Base-by-base conservation (phyloP, 345 rosid species). In the Laguncularia racemosa region DNA sequence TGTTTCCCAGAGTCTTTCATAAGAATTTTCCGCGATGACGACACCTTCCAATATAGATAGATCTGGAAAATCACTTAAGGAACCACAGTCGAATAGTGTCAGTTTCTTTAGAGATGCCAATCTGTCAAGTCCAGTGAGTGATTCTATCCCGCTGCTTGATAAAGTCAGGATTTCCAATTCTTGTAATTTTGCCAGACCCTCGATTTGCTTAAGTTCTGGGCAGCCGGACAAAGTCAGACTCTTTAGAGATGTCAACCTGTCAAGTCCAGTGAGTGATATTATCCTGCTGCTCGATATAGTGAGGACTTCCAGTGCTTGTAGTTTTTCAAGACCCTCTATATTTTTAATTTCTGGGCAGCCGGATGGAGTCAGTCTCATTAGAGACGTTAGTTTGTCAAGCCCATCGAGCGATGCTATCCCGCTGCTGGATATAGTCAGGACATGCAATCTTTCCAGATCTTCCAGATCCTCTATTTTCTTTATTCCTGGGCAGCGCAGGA, bases 321-420 rank as follows among this genome's bases (percentile, higher is more conserved):
- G 40, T 33, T 33, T 33, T 33, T 33, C 40, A 3, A 33, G 40
- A 33, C 40, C 40, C 40, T 33, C 40, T 33, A 33, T 33, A 4
- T 33, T 33, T 5, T 6, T 9, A 33, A 33, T 33, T 33, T 33
- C 40, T 1, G 40, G 11, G 40, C 58, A 55, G n/a, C 33, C 17
- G 20, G 58, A 55, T 4, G 33, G 16, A 15, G 58, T 26, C 44
- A 55, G 43, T 26, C 58, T 55, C 43, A 18, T 55, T 55, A 55
- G 20, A 28, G 58, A 55, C 9, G 16, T 33, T 3, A 54, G 19
- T 44, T 54, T n/a, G 14, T 26, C 18, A 6, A 55, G 58, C 8
- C 58, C 58, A 8, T 40, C 4, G 45, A 55, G 45, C 12, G 18
- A 20, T 26, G n/a, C 18, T 14, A 55, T 12, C 17, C 18, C 12